Conservation (phyloP, 1,139 yeast species). For the Candida anutae region DNA sequence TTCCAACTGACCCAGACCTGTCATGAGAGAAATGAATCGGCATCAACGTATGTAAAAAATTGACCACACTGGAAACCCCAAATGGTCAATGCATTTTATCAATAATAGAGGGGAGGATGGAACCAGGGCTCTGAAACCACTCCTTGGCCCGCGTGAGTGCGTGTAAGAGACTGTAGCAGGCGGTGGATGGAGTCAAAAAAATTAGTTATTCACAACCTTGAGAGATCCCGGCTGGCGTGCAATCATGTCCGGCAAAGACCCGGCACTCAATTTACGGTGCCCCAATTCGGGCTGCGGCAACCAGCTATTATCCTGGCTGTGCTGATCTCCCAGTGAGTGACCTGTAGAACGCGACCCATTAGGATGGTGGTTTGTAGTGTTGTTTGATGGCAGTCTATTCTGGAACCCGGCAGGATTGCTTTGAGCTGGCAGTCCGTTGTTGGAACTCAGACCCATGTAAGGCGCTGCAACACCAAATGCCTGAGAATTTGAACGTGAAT, state of each 20-base stretch:
- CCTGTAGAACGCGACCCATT: neutral
- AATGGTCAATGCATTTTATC: too few species aligned
- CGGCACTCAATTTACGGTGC: conserved; percentile 54
- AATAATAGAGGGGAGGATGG: too few species aligned
- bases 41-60: too few species aligned
- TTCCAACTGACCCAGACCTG: too few species aligned
- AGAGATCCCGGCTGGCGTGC: conserved; percentile 39
- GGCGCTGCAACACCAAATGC: conserved; percentile 3
- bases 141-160: too few species aligned
- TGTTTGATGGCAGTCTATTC: conserved; percentile 1
- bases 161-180: too few species aligned
- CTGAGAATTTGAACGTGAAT: conserved; percentile 9
- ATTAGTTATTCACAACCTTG: conserved; percentile 37
- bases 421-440: neutral
- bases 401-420: conserved; percentile 12
- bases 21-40: too few species aligned
- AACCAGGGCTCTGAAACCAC: too few species aligned
- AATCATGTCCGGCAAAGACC: conserved; percentile 62
- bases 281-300: conserved; percentile 22
- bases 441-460: neutral
- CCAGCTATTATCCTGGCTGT: conserved; percentile 1
- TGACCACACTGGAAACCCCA: too few species aligned
- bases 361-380: neutral
- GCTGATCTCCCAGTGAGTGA: neutral
- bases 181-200: too few species aligned